These are phyloP conservation scores for Furcasterigmium sp. DNA, from an alignment of 2,329 filamentous ascomycete species.

Conservation along the genomic window DNA sequence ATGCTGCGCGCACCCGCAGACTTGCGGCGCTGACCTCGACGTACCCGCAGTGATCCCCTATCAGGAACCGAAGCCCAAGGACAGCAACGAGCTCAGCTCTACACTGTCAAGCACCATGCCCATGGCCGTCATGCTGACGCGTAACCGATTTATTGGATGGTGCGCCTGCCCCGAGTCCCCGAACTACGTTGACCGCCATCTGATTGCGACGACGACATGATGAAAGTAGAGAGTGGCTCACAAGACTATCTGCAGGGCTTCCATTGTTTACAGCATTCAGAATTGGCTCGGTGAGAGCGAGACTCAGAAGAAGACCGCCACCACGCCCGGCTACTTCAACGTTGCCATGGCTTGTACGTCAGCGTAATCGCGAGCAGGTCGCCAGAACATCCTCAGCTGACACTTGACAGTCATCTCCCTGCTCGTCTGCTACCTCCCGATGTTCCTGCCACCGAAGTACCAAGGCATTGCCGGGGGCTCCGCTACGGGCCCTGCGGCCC, in stretches of 20 bases:
- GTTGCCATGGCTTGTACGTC: constrained; percentile 73
- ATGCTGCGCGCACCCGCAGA: background rate
- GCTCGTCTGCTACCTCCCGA: constrained; percentile 43
- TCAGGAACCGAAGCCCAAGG: constrained; percentile 65
- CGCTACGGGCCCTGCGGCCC: constrained; percentile 24
- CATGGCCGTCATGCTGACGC: constrained; percentile 93
- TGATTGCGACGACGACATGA: background rate
- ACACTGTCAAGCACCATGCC: constrained; percentile 74
- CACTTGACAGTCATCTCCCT: constrained; percentile 51
- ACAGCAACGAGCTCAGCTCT: constrained; percentile 65
- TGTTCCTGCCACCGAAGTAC: constrained; percentile 39
- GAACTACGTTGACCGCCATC: background rate
- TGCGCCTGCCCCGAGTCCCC: constrained; percentile 22
- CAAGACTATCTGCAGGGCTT: constrained; percentile 46
- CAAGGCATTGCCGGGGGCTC: constrained; percentile 19
- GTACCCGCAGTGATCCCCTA: constrained; percentile 72
- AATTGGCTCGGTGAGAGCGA: constrained; percentile 73
- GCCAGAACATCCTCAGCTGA: background rate
- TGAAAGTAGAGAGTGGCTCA: background rate
- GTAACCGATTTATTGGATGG: constrained; percentile 76
- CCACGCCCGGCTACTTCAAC: constrained; percentile 66
- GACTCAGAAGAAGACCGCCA: constrained; percentile 56
- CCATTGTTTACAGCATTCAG: constrained; percentile 70
- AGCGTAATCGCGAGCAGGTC: background rate
- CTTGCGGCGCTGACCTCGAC: background rate